Evolutionary conservation across 2,329 filamentous ascomycete species (phyloP).

Genomic region (Colletotrichum chlorophyti): DNA sequence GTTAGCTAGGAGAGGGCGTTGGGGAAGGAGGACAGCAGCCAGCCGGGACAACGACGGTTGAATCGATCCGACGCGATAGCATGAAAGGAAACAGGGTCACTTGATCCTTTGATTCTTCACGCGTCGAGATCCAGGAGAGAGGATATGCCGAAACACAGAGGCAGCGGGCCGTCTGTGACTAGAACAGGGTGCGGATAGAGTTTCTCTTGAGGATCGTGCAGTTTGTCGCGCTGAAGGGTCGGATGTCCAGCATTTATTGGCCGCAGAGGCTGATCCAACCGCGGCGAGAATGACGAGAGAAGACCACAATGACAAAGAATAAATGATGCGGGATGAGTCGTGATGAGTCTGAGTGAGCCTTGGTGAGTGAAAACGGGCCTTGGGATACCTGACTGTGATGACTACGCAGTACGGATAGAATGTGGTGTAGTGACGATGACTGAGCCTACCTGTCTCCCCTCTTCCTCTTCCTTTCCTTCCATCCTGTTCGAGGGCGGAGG

Average conservation of each 20-base stretch:
- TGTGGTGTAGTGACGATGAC: constrained; percentile 17
- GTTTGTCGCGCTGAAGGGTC: neutral
- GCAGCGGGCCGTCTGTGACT: constrained; percentile 18
- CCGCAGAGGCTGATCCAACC: neutral
- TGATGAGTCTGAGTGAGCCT: neutral
- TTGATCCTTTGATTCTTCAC: constrained; percentile 19
- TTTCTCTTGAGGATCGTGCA: neutral
- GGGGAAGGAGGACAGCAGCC: constrained; percentile 8
- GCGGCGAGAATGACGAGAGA: neutral
- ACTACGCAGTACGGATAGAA: no score
- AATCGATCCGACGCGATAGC: neutral
- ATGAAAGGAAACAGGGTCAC: constrained; percentile 10
- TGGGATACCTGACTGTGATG: neutral
- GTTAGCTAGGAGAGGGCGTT: no score
- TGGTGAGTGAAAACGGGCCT: constrained; percentile 9
- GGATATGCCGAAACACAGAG: constrained; percentile 5
- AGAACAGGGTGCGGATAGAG: neutral
- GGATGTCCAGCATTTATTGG: neutral
- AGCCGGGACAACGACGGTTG: constrained; percentile 6
- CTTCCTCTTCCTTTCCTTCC: neutral
- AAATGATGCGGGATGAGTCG: no score
- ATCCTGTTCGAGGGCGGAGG: no score
- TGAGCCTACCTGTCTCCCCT: neutral
- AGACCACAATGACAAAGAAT: constrained; percentile 1
- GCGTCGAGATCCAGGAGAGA: constrained; percentile 3